phyloP scores from a whole-genome alignment of 2,329 filamentous ascomycete species.

The Whalleya microplaca region DNA sequence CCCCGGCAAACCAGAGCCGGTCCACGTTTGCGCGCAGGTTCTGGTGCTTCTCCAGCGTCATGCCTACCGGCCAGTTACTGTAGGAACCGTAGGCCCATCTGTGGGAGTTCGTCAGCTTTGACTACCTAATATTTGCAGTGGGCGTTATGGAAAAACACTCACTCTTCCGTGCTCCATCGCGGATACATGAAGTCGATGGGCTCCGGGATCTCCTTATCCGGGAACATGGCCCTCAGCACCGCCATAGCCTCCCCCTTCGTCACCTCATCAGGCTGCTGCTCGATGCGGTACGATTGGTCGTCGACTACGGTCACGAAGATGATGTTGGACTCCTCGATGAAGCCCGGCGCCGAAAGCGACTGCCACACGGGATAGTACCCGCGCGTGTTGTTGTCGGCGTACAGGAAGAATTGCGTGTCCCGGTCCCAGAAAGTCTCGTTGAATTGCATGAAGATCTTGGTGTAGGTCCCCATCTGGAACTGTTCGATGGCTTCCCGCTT shows the following conservation, averaged over 20 bases:
- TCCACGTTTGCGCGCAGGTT: conserved; percentile 68
- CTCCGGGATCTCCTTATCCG: conserved; percentile 57
- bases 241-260: conserved; percentile 60
- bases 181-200: conserved; percentile 65
- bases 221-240: conserved; percentile 66
- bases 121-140: too few species aligned
- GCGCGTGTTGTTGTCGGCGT: conserved; percentile 46
- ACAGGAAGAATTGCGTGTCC: conserved; percentile 49
- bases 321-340: conserved; percentile 64
- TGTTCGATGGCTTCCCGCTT: conserved; percentile 66
- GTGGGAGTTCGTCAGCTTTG: not conserved
- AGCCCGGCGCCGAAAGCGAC: conserved; percentile 60
- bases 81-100: conserved; percentile 62
- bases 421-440: conserved; percentile 67
- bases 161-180: conserved; percentile 52
- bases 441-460: conserved; percentile 74
- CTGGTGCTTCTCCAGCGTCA: conserved; percentile 67
- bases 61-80: conserved; percentile 68
- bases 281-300: conserved; percentile 59
- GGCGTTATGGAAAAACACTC: too few species aligned
- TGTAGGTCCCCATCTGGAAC: conserved; percentile 73
- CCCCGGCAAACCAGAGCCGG: conserved; percentile 67
- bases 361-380: conserved; percentile 64
- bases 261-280: conserved; percentile 60
- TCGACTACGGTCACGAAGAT: conserved; percentile 67